Conservation (phyloP, 2,329 filamentous ascomycete species). For the Fusarium abutilonis region DNA sequence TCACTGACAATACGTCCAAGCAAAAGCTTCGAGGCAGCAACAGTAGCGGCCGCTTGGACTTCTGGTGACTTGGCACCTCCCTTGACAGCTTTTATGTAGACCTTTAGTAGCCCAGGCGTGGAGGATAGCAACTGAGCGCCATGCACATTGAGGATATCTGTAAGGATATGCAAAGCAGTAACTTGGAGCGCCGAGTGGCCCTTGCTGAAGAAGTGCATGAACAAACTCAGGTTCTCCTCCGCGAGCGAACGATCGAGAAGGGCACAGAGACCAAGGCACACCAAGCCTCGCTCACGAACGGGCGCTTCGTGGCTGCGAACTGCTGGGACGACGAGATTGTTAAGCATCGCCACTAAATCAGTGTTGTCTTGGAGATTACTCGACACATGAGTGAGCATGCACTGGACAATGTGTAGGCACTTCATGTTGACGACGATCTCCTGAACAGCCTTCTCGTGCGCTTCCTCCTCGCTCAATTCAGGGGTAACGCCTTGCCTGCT, state of each 20-base stretch:
- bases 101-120: conserved; percentile 78
- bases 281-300: conserved; percentile 87
- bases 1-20: conserved; percentile 82
- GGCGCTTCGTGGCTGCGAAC: conserved; percentile 93
- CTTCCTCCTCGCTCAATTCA: conserved; percentile 70
- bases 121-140: conserved; percentile 78
- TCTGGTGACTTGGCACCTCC: conserved; percentile 73
- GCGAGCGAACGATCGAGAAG: conserved; percentile 91
- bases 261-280: conserved; percentile 90
- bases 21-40: conserved; percentile 86
- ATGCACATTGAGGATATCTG: conserved; percentile 91
- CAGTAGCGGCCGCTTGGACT: conserved; percentile 83
- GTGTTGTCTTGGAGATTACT: conserved; percentile 89
- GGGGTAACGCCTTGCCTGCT: conserved; percentile 54
- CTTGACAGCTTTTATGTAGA: conserved; percentile 85
- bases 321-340: conserved; percentile 94
- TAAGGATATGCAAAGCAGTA: conserved; percentile 89
- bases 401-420: conserved; percentile 95
- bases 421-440: conserved; percentile 99
- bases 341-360: conserved; percentile 95
- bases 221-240: conserved; percentile 89
- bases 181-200: conserved; percentile 90
- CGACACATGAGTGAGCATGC: conserved; percentile 93
- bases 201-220: conserved; percentile 95
- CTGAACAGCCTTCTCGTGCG: conserved; percentile 78